Base-by-base conservation (phyloP, 2,329 filamentous ascomycete species). In the Colletotrichum musicola region DNA sequence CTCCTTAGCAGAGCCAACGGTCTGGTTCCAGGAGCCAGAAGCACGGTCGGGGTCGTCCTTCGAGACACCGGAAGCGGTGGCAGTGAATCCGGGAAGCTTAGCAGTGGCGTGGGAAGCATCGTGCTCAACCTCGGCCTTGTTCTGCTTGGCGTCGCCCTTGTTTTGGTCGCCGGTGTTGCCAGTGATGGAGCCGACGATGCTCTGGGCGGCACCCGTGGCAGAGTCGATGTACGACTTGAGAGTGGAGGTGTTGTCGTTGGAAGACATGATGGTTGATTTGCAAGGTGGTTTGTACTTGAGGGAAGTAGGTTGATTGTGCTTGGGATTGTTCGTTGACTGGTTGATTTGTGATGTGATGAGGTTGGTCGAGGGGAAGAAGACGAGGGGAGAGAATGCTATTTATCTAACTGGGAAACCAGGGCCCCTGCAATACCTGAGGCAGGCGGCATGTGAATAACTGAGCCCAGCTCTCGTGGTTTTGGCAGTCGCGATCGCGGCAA, bases 1-100 rank as follows among this genome's bases (percentile, higher is more conserved):
- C 78, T 98, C 93, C 84, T 98, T 98, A 50, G 90, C 90, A 1
- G 92, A 88, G 60, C 95, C 95, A n/a, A 95, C 77, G 5, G 94
- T 97, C 82, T 98, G 95, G 83, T 97, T 93, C 90, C 92, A 97
- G 18, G 86, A 86, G 50, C 95, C 95, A 18, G 88, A 78, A 22
- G 86, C 83, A 72, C 94, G 93, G 78, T 95, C 85, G 12, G 90
- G 84, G 80, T 93, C 85, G 80, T 97, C 93, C 73, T 88, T 86
- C 71, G 90, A 87, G 56, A 92, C 83, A 55, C 93, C 93, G 0
- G 89, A 88, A 58, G 90, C 84, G 12, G 91, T 91, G 66, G 93
- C 86, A 25, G 90, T 89, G 77, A 90, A 84, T 69, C 92, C 90
- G 4, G 92, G 94, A n/a, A 92, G 78, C 79, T 94, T 95, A 72